These are phyloP conservation scores for Pelargonium nanum DNA, from an alignment of 345 rosid species.

Conservation along the genomic window DNA sequence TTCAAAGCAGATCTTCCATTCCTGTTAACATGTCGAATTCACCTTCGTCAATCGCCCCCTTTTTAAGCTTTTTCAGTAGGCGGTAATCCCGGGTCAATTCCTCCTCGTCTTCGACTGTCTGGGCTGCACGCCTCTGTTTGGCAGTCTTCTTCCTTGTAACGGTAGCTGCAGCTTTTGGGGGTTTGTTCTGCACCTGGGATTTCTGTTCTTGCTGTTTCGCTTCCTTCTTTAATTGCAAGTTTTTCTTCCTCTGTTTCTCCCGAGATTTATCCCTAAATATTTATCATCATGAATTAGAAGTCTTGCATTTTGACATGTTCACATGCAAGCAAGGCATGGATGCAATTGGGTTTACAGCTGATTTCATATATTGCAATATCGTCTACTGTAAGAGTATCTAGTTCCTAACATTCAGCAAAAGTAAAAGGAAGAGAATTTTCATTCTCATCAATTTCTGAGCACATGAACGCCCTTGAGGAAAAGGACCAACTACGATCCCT, in stretches of 20 bases:
- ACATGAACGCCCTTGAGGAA: too few relatives aligned
- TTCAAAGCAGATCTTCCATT: conserved; percentile 50
- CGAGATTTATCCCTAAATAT: conserved; percentile 64
- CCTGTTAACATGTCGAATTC: conserved; percentile 66
- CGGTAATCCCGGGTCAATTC: conserved; percentile 58
- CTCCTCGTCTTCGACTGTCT: conserved; percentile 66
- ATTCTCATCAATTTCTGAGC: too few relatives aligned
- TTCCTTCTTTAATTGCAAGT: conserved; percentile 54
- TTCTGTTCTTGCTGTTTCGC: conserved; percentile 32
- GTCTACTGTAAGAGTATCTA: too few relatives aligned
- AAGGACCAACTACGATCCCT: too few relatives aligned
- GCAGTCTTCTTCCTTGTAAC: conserved; percentile 57
- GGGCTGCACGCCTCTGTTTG: conserved; percentile 69
- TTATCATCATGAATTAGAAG: conserved; percentile 8
- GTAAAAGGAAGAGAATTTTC: too few relatives aligned
- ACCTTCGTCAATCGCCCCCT: conserved; percentile 56
- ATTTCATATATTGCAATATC: too few relatives aligned
- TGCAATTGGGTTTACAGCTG: too few relatives aligned
- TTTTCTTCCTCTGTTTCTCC: conserved; percentile 73
- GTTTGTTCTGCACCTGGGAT: conserved; percentile 32
- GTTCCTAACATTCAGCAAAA: too few relatives aligned
- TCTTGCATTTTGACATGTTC: too few relatives aligned
- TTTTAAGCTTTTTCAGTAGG: conserved; percentile 52
- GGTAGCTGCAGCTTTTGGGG: conserved; percentile 16
- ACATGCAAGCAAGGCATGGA: too few relatives aligned